These are phyloP conservation scores for Coemansia sp. DNA, from an alignment of 192 early-diverging fungal species.

Conservation along the genomic window DNA sequence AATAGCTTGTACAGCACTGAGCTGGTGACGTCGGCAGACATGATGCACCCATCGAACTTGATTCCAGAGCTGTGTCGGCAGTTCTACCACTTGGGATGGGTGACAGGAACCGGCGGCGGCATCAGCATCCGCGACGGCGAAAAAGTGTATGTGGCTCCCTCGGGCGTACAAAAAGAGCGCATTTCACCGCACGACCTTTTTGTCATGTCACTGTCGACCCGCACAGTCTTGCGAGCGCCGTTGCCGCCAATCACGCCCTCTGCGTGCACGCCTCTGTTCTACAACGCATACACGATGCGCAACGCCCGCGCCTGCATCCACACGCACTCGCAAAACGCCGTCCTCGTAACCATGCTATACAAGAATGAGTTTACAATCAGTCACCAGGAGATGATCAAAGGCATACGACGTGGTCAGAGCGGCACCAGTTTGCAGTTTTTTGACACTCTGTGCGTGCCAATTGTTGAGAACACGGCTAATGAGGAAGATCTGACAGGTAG, in stretches of 20 bases:
- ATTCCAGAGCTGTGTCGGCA: slow-evolving; percentile 89
- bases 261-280: slow-evolving; percentile 94
- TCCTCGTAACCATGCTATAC: slow-evolving; percentile 87
- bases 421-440: slow-evolving; percentile 69
- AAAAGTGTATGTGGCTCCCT: slow-evolving; percentile 84
- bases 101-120: slow-evolving; percentile 93
- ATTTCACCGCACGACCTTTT: slow-evolving; percentile 84
- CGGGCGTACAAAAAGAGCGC: slow-evolving; percentile 94
- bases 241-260: slow-evolving; percentile 70
- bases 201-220: slow-evolving; percentile 66
- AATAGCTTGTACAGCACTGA: slow-evolving; percentile 14
- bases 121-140: slow-evolving; percentile 78
- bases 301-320: slow-evolving; percentile 91
- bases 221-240: slow-evolving; percentile 69
- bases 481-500: slow-evolving; percentile 88
- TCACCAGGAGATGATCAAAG: slow-evolving; percentile 99
- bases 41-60: slow-evolving; percentile 74
- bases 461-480: slow-evolving; percentile 93
- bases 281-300: slow-evolving; percentile 85
- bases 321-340: slow-evolving; percentile 94
- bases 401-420: slow-evolving; percentile 76
- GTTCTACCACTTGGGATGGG: slow-evolving; percentile 92
- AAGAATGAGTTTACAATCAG: slow-evolving; percentile 81
- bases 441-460: slow-evolving; percentile 85
- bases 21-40: slow-evolving; percentile 60